Evolutionary conservation across 2,329 filamentous ascomycete species (phyloP), one percentile per base, ranked within the genome.

Genomic region (Pseudogymnoascus sp.): DNA sequence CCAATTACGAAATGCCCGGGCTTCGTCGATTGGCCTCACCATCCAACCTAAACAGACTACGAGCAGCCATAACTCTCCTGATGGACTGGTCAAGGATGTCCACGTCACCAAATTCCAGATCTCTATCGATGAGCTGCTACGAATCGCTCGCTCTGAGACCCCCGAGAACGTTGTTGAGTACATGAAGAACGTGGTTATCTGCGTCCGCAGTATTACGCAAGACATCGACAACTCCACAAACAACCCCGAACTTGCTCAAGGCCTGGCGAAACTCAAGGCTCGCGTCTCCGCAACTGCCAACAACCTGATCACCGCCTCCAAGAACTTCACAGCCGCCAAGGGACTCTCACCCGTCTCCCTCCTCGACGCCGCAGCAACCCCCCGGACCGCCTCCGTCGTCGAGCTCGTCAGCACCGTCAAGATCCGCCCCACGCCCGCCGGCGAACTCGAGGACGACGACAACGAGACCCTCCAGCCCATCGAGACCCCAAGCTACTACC

Each of bases 81-180:
- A 87, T 64, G 95, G 95, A 5, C 75, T 95, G 21, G 86, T 99
- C 69, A 93, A 90, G 76, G 95, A 97, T 75, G 84, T 97, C 11
- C 90, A 97, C 73, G 86, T 99, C 67, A 97, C 93, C 60, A 93
- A 91, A 71, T 97, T 96, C 78, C 95, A 99, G 75, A 88, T 97
- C 64, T 85, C 92, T 21, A 90, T 99, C 65, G 93, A 99, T 72
- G 93, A 97, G 70, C 81, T 97, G 40, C 81, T 99, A 37, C 88
- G 88, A 66, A 84, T 82, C 41, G 91, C 92, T 16, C 87, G 93
- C 59, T 81, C 82, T 35, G 85, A 89, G n/a, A 84, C 89, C 61
- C 86, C 91, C 0, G 83, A 88, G 52, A 84, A 84, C 67, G 87
- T 95, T 35, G 86, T 96, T 59, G 89, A 95, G 49, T 86, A 88